Percentiles rank a stretch among this genome's conserved stretches.
Conservation (phyloP, 352 stramenopile genomes). For the Phytophthora ramorum region DNA sequence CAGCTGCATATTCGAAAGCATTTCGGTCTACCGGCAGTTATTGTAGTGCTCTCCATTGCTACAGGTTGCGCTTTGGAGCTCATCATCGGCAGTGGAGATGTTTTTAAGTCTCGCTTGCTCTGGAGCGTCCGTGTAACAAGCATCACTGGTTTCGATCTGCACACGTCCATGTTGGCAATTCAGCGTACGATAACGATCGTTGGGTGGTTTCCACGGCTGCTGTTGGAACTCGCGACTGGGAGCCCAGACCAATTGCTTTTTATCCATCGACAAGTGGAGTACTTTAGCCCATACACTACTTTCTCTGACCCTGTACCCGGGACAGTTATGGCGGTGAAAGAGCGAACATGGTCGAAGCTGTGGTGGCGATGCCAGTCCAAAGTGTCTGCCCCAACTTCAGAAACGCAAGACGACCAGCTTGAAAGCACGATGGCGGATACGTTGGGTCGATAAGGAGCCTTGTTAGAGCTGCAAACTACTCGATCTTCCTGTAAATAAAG, state of each 20-base stretch:
- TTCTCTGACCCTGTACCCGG: constrained; percentile 14
- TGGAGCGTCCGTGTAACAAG: constrained; percentile 8
- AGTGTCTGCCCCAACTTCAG: not conserved
- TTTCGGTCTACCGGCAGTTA: constrained; percentile 13
- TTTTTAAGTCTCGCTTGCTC: constrained; percentile 28
- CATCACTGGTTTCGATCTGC: constrained; percentile 13
- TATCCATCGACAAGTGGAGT: constrained; percentile 32
- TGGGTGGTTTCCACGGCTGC: constrained; percentile 26
- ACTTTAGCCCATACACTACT: constrained; percentile 25
- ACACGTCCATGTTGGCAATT: constrained; percentile 17
- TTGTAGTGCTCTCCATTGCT: constrained; percentile 18
- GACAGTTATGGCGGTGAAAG: too few species aligned
- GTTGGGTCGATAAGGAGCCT: too few species aligned
- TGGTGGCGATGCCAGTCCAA: not conserved
- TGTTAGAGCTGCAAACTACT: not conserved
- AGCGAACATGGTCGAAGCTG: not conserved
- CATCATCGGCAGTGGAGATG: constrained; percentile 9
- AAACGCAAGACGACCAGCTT: not conserved
- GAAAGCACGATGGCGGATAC: not conserved
- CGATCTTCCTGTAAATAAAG: not conserved
- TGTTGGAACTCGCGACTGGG: constrained; percentile 21
- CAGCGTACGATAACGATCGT: constrained; percentile 38
- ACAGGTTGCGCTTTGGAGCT: constrained; percentile 8
- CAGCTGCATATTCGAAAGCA: constrained; percentile 23
- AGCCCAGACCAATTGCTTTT: constrained; percentile 29